Evolutionary conservation across 1,284 basidiomycete genomes (phyloP).

Genomic region (Volvariella volvacea): DNA sequence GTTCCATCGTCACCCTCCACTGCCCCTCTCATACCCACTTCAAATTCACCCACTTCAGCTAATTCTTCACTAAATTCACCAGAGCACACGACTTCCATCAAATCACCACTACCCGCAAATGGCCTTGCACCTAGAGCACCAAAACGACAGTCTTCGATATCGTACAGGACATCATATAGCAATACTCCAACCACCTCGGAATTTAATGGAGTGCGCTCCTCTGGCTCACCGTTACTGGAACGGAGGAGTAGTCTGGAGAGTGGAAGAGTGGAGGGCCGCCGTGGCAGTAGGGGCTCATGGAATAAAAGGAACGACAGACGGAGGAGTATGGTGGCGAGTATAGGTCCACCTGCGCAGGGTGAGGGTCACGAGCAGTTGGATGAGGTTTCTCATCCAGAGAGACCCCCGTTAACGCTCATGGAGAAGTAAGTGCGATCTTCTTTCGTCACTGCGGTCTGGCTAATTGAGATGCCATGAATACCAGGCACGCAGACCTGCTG

Average conservation of each 20-base stretch:
- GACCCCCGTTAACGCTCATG: constrained; percentile 47
- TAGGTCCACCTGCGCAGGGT: too few relatives aligned
- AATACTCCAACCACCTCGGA: too few relatives aligned
- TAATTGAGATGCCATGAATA: constrained; percentile 13
- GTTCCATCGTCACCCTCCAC: neutral
- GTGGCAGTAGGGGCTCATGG: constrained; percentile 1
- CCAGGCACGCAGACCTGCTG: constrained; percentile 68
- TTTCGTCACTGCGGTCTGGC: too few relatives aligned
- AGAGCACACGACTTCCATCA: constrained; percentile 4
- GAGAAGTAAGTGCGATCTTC: constrained; percentile 41
- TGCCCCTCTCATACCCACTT: constrained; percentile 4
- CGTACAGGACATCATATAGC: constrained; percentile 1
- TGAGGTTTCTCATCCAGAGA: constrained; percentile 11
- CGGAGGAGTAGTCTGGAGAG: constrained; percentile 1
- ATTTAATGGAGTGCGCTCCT: too few relatives aligned
- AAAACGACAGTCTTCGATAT: constrained; percentile 6
- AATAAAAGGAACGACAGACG: constrained; percentile 7
- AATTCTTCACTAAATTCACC: neutral
- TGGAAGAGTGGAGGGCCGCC: constrained; percentile 2
- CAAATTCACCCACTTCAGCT: neutral
- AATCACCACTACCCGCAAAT: constrained; percentile 6
- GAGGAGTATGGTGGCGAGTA: constrained; percentile 7
- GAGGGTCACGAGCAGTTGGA: too few relatives aligned
- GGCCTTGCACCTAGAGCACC: neutral
- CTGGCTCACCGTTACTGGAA: neutral